Evolutionary conservation across 2,329 filamentous ascomycete genomes (phyloP).

Genomic region (Aspergillus floridensis): DNA sequence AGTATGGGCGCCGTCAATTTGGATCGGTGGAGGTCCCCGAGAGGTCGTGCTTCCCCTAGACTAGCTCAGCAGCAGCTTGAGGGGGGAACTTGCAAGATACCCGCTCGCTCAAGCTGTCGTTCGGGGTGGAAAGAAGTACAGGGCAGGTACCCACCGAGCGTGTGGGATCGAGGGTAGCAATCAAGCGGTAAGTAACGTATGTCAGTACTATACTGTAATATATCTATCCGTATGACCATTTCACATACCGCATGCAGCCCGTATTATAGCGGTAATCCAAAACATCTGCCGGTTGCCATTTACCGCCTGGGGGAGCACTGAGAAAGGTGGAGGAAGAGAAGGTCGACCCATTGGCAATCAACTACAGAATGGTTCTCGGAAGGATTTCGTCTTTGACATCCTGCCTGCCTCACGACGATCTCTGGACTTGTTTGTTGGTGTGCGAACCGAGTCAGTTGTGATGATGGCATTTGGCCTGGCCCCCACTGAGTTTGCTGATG

Average conservation of each 20-base stretch:
- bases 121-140: background rate
- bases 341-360: background rate
- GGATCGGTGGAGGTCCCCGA: constrained; percentile 17
- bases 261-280: background rate
- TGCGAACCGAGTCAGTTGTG: background rate
- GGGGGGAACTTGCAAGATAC: background rate
- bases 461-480: background rate
- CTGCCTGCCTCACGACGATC: constrained; percentile 1
- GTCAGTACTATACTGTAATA: background rate
- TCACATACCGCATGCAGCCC: background rate
- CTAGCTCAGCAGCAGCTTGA: background rate
- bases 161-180: background rate
- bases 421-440: background rate
- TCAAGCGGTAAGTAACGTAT: background rate
- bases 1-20: constrained; percentile 20
- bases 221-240: background rate
- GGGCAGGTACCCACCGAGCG: background rate
- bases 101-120: background rate
- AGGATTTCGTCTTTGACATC: background rate
- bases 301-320: too few relatives aligned
- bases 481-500: background rate
- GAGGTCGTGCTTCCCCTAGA: background rate
- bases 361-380: background rate
- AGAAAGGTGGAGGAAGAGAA: too few relatives aligned
- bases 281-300: background rate